Percentiles rank a stretch among this genome's conserved stretches.
phyloP scores from a whole-genome alignment of 208 protist genomes.

The Lotmaria passim region DNA sequence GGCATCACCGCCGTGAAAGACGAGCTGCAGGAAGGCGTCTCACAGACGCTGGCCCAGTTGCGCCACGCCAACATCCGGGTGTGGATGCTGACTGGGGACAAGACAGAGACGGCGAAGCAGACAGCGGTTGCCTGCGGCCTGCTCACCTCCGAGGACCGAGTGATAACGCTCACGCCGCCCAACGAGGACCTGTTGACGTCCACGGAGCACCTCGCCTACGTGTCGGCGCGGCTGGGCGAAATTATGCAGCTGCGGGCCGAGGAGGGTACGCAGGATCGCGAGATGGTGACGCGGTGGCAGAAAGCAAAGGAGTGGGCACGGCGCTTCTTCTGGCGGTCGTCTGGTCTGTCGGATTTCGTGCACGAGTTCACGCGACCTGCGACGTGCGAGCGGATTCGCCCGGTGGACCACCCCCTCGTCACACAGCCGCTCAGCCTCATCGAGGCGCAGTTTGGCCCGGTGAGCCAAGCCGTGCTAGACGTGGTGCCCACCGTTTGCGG shows the following conservation, averaged over 20 bases:
- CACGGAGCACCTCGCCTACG: constrained; percentile 48
- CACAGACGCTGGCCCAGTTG: constrained; percentile 84
- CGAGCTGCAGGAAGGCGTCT: constrained; percentile 95
- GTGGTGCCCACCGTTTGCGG: constrained; percentile 27
- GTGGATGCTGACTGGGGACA: constrained; percentile 99
- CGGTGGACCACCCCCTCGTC: constrained; percentile 43
- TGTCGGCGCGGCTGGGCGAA: constrained; percentile 35
- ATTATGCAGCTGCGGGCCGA: constrained; percentile 20
- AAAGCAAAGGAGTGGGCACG: constrained; percentile 22
- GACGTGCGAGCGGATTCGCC: constrained; percentile 43
- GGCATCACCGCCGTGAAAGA: constrained; percentile 97
- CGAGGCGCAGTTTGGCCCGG: constrained; percentile 21
- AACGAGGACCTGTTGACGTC: constrained; percentile 33
- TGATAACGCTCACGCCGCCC: constrained; percentile 50
- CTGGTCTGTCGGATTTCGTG: constrained; percentile 59
- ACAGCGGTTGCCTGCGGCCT: constrained; percentile 87
- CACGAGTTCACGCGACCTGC: constrained; percentile 56
- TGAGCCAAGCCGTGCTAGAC: constrained; percentile 20
- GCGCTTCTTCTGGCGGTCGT: constrained; percentile 40
- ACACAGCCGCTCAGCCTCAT: constrained; percentile 29
- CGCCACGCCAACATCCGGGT: constrained; percentile 82
- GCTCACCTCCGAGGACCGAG: constrained; percentile 41
- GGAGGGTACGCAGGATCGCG: background rate
- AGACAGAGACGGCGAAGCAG: constrained; percentile 96
- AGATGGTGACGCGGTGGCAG: constrained; percentile 29